Conservation (phyloP, 2,329 filamentous ascomycete species). For the Capronia coronata region DNA sequence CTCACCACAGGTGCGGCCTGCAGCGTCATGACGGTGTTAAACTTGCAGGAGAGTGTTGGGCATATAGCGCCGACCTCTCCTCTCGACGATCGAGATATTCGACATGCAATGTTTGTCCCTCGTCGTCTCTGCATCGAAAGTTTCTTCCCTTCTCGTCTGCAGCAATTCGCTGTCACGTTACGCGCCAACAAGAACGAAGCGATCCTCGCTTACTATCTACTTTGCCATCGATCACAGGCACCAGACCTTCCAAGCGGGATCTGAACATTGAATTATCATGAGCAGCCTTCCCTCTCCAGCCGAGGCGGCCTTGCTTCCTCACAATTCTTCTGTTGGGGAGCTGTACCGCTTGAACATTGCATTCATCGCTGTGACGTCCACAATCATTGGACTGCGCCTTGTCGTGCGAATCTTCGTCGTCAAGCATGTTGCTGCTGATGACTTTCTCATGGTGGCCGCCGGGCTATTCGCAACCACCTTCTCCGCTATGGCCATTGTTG, state of each 20-base stretch:
- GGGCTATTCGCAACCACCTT: constrained; percentile 22
- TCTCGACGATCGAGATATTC: constrained; percentile 1
- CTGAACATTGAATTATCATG: not conserved
- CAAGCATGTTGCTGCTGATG: constrained; percentile 24
- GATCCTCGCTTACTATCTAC: not conserved
- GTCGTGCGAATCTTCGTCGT: constrained; percentile 23
- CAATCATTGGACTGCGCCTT: constrained; percentile 20
- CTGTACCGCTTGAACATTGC: constrained; percentile 21
- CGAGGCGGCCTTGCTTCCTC: constrained; percentile 14
- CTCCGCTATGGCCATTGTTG: constrained; percentile 23
- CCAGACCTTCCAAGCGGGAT: not conserved
- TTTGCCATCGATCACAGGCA: not conserved
- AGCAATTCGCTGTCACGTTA: constrained; percentile 1
- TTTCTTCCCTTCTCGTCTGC: not conserved
- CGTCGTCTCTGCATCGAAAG: constrained; percentile 5
- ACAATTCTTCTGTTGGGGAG: constrained; percentile 20
- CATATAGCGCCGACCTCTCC: constrained; percentile 16
- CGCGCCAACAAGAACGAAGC: not conserved
- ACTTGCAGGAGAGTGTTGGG: constrained; percentile 1
- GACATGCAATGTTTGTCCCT: constrained; percentile 13
- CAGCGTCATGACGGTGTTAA: constrained; percentile 2
- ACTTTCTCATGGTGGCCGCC: constrained; percentile 25
- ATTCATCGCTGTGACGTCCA: constrained; percentile 21
- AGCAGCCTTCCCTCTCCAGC: not conserved
- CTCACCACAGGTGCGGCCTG: constrained; percentile 8